phyloP scores from a whole-genome alignment of 805 yeast genomes.

The Yarrowia porcina region DNA sequence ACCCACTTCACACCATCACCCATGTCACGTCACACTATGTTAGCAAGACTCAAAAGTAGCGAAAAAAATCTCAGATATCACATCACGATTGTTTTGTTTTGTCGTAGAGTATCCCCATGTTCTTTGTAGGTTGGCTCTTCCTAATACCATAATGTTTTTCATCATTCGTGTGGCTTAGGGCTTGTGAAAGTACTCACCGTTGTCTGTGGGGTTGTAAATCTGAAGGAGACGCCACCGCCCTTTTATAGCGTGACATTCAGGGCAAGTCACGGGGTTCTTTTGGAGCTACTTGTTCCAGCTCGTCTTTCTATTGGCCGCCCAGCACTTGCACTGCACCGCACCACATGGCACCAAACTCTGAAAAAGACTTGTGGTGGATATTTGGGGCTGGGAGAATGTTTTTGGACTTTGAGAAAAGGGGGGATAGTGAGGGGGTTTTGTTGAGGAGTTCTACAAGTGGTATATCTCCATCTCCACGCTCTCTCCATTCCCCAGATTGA shows the following conservation, averaged over 20 bases:
- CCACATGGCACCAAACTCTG: conserved; percentile 19
- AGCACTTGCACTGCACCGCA: conserved; percentile 13
- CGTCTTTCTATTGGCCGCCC: neutral
- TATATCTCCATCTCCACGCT: too few species aligned
- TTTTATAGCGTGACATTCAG: conserved; percentile 16
- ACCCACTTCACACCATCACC: neutral
- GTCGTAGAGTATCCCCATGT: conserved; percentile 20
- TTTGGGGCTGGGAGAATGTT: neutral
- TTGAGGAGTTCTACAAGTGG: too few species aligned
- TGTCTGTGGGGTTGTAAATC: neutral
- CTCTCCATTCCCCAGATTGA: neutral
- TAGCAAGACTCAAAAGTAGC: neutral
- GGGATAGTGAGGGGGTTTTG: too few species aligned
- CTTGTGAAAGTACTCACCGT: neutral
- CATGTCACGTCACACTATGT: neutral
- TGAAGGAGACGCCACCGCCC: neutral
- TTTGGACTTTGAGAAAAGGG: neutral
- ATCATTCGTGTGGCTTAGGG: neutral
- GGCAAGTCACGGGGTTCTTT: neutral
- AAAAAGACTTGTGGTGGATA: neutral
- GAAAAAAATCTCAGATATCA: neutral
- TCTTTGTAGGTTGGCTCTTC: conserved; percentile 24
- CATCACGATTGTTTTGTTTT: conserved; percentile 19
- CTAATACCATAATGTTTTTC: conserved; percentile 20
- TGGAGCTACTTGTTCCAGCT: neutral